These are phyloP conservation scores for Pestalotiopsis sp. DNA, from an alignment of 2,329 filamentous ascomycete species.

Conservation along the genomic window DNA sequence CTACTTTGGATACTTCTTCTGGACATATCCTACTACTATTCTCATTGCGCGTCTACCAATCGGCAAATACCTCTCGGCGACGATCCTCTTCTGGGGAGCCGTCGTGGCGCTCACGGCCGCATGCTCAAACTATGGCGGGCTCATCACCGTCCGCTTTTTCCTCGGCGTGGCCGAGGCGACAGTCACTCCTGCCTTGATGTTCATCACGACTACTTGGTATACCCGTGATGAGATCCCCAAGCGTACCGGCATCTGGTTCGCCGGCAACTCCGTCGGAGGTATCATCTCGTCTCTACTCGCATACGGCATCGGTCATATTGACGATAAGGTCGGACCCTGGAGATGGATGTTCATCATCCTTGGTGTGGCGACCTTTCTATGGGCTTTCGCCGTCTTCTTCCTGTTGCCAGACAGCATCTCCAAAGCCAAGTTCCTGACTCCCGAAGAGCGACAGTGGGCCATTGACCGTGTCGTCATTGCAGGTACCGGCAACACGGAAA, in stretches of 20 bases:
- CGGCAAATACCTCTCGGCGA: slow-evolving; percentile 48
- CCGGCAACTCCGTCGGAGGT: slow-evolving; percentile 52
- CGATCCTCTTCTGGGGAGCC: slow-evolving; percentile 53
- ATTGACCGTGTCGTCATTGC: slow-evolving; percentile 48
- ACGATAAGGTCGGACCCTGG: slow-evolving; percentile 50
- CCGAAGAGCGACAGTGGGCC: slow-evolving; percentile 53
- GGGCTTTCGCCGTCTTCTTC: slow-evolving; percentile 49
- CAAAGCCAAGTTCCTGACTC: slow-evolving; percentile 58
- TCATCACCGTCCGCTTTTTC: slow-evolving; percentile 54
- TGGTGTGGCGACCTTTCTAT: slow-evolving; percentile 52
- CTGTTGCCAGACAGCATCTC: slow-evolving; percentile 57
- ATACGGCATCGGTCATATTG: slow-evolving; percentile 59
- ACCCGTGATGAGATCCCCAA: slow-evolving; percentile 58
- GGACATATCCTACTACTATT: slow-evolving; percentile 52
- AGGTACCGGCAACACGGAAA: slow-evolving; percentile 54
- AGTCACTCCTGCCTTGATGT: slow-evolving; percentile 57
- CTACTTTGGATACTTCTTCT: slow-evolving; percentile 52
- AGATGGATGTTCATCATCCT: slow-evolving; percentile 62
- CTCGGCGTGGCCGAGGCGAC: slow-evolving; percentile 58
- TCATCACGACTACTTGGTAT: slow-evolving; percentile 59
- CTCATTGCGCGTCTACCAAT: slow-evolving; percentile 50
- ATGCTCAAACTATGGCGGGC: slow-evolving; percentile 49
- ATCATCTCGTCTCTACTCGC: slow-evolving; percentile 52
- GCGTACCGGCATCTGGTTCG: slow-evolving; percentile 59
- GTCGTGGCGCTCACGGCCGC: slow-evolving; percentile 47